Evolutionary conservation across 257 asterid genomes (phyloP), one percentile per base, ranked within the genome.

Genomic region (Nicotiana knightiana): DNA sequence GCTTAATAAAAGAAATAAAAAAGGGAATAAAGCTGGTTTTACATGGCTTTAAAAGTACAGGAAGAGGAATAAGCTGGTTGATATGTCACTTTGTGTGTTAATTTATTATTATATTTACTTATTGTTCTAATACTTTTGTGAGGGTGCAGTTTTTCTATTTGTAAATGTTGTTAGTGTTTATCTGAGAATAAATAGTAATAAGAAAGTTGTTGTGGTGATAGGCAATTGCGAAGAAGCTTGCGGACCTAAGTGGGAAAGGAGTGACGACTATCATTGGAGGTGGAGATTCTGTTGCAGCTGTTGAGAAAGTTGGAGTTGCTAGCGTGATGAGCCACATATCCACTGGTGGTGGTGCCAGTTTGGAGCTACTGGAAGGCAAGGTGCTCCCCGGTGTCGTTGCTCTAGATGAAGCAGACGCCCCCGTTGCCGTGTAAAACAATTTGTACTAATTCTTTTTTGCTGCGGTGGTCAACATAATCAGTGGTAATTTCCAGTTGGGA

Each of bases 301-400:
- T 94, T 55, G 98, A 94, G 91, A 94, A 94, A 82, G 97, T 91
- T 61, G 98, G 97, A 21, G 96, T 94, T 58, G 98, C 97, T 9
- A 77, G 64, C 26, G 93, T 87, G 70, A 94, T 94, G 97, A 94
- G 98, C 91, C 98, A 94, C 91, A 94, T 94, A 76, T 94, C 98
- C 26, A 94, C 98, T 0, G 98, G 97, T 65, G 97, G 98, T 70
- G 98, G 98, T 77, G 98, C 98, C 83, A 93, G 98, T 87, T 84
- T 94, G 92, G 98, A 94, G 91, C 92, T 94, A 9, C 86, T 94
- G 86, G 97, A 94, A 88, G 98, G 98, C 59, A 94, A 94, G 85
- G 87, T 77, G 79, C 93, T 94, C 46, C 98, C 98, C 2, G 97
- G 97, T n/a, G 97, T 94, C 62, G 83, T 91, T 75, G 97, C 98